Conservation (phyloP, 495 filamentous ascomycete species). For the Trichoderma erinaceum region DNA sequence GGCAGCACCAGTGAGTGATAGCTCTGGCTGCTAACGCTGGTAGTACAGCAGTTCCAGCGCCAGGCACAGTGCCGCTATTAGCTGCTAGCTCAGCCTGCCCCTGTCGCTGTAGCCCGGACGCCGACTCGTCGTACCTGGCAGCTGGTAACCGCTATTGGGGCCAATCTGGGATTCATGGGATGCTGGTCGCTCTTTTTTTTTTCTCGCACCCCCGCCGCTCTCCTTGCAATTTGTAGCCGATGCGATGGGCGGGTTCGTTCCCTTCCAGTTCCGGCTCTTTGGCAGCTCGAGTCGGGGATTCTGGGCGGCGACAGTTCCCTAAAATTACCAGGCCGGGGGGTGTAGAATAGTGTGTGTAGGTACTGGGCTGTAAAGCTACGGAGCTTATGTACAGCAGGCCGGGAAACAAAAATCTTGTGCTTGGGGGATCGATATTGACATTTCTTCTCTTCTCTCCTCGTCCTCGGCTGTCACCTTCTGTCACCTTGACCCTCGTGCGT, state of each 20-base stretch:
- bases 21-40: too few relatives aligned
- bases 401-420: too few relatives aligned
- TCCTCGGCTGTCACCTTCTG: too few relatives aligned
- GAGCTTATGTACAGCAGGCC: too few relatives aligned
- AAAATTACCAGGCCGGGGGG: background rate
- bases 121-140: constrained; percentile 14
- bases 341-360: too few relatives aligned
- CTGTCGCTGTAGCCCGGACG: background rate
- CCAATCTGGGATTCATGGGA: background rate
- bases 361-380: too few relatives aligned
- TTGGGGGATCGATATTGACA: too few relatives aligned
- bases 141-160: constrained; percentile 13
- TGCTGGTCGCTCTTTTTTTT: background rate
- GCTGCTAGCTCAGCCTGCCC: background rate
- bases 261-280: background rate
- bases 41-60: too few relatives aligned
- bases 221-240: constrained; percentile 12
- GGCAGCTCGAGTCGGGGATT: background rate
- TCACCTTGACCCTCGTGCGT: too few relatives aligned
- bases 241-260: constrained; percentile 9
- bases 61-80: too few relatives aligned
- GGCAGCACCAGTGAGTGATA: too few relatives aligned
- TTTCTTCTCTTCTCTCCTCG: too few relatives aligned
- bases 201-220: background rate
- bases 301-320: background rate